A percentile compares a stretch with the other conserved stretches of the same genome.
Conservation (phyloP, 2,329 filamentous ascomycete species). For the Aspergillus sclerotialis region DNA sequence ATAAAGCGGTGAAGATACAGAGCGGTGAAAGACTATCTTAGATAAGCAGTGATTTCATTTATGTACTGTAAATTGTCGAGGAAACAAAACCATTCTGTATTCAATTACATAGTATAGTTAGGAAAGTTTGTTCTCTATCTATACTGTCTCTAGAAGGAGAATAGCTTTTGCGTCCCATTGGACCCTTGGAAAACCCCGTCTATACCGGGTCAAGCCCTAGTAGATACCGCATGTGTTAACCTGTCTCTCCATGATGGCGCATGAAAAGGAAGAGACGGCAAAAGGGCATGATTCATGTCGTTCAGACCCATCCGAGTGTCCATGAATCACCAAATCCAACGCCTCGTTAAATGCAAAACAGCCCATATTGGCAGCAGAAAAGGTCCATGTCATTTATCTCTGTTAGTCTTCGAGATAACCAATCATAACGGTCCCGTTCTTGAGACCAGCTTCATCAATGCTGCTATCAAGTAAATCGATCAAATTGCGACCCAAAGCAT, state of each 20-base stretch:
- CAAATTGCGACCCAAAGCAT: constrained; percentile 79
- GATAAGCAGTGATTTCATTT: too few relatives aligned
- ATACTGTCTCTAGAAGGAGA: too few relatives aligned
- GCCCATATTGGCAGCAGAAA: constrained; percentile 1
- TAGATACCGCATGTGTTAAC: too few relatives aligned
- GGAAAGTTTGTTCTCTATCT: too few relatives aligned
- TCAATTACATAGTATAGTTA: neutral
- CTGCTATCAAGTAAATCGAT: constrained; percentile 66
- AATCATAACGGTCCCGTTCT: constrained; percentile 92
- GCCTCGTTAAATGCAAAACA: constrained; percentile 7
- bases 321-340: constrained; percentile 1
- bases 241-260: too few relatives aligned
- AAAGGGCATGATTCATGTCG: too few relatives aligned
- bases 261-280: too few relatives aligned
- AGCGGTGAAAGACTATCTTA: too few relatives aligned
- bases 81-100: neutral
- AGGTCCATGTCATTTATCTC: neutral
- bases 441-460: constrained; percentile 75
- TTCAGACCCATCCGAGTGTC: neutral
- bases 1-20: too few relatives aligned
- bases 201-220: too few relatives aligned
- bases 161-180: too few relatives aligned
- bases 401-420: constrained; percentile 64
- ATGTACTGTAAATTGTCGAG: neutral
- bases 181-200: too few relatives aligned